Conservation (phyloP, 352 stramenopile genomes). For the Phytophthora kernoviae region DNA sequence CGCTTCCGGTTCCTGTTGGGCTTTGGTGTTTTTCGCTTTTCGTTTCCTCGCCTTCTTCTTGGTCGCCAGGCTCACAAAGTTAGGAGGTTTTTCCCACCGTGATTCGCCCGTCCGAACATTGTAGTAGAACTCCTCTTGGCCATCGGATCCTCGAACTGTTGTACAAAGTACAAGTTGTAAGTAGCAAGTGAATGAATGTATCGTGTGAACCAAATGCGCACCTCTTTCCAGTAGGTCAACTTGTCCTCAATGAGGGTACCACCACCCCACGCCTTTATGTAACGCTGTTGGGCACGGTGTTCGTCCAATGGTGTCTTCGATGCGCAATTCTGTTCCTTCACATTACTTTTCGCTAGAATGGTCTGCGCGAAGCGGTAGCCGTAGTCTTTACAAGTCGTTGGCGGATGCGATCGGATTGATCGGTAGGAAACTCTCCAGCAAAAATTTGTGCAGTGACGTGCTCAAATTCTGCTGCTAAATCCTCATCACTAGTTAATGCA, state of each 20-base stretch:
- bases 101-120: constrained; percentile 74
- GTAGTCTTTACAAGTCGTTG: constrained; percentile 40
- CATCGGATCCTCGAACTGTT: constrained; percentile 52
- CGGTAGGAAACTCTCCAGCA: constrained; percentile 16
- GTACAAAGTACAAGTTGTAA: neutral
- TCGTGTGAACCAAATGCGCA: too few species aligned
- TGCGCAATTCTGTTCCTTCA: constrained; percentile 29
- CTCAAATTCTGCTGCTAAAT: constrained; percentile 24
- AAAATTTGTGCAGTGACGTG: constrained; percentile 25
- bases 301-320: constrained; percentile 42
- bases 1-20: neutral
- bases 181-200: too few species aligned
- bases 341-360: constrained; percentile 51
- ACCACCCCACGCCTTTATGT: constrained; percentile 41
- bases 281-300: constrained; percentile 38
- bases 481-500: neutral
- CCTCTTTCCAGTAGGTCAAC: constrained; percentile 70
- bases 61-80: constrained; percentile 29
- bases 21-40: constrained; percentile 11
- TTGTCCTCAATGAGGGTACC: constrained; percentile 50
- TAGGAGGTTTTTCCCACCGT: constrained; percentile 55
- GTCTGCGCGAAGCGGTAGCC: constrained; percentile 61
- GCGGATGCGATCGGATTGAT: constrained; percentile 30
- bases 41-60: constrained; percentile 34
- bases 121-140: constrained; percentile 63